These are phyloP conservation scores for Solidago caesia DNA, from an alignment of 129 eudicot species.

Conservation along the genomic window DNA sequence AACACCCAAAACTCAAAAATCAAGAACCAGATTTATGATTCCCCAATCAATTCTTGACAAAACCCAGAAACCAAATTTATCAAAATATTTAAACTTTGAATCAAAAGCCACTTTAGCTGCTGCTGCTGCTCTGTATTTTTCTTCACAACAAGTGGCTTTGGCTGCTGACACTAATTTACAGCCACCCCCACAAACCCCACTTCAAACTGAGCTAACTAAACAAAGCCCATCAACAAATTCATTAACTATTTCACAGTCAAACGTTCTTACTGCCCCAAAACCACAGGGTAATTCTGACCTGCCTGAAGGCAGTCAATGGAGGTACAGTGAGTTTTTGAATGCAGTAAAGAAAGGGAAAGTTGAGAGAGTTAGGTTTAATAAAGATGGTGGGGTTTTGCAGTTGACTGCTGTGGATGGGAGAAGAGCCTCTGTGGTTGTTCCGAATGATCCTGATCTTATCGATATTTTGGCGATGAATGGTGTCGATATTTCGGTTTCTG, in stretches of 20 bases:
- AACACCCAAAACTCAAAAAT: slow-evolving; percentile 62
- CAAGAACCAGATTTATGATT: slow-evolving; percentile 37
- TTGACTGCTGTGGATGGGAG: slow-evolving; percentile 86
- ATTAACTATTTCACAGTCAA: slow-evolving; percentile 44
- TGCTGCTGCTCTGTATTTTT: slow-evolving; percentile 38
- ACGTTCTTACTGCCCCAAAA: slow-evolving; percentile 72
- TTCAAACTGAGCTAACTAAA: slow-evolving; percentile 41
- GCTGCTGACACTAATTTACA: slow-evolving; percentile 50
- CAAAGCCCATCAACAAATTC: slow-evolving; percentile 41
- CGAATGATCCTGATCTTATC: slow-evolving; percentile 91
- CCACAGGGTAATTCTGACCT: slow-evolving; percentile 61
- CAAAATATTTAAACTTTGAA: slow-evolving; percentile 26
- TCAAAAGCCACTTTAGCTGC: slow-evolving; percentile 69
- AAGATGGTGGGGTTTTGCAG: slow-evolving; percentile 80
- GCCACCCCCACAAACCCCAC: slow-evolving; percentile 48
- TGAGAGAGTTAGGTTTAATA: slow-evolving; percentile 84
- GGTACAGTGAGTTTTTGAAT: slow-evolving; percentile 89
- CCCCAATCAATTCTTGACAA: slow-evolving; percentile 49
- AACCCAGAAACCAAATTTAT: slow-evolving; percentile 31
- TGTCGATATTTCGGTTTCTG: slow-evolving; percentile 84
- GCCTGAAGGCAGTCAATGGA: slow-evolving; percentile 91
- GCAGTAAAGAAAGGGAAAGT: slow-evolving; percentile 96
- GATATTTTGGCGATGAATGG: slow-evolving; percentile 95
- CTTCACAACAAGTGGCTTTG: slow-evolving; percentile 55
- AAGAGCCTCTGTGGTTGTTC: slow-evolving; percentile 73